These are phyloP conservation scores for Camelina sativa DNA, from an alignment of 345 rosid species.

Conservation along the genomic window DNA sequence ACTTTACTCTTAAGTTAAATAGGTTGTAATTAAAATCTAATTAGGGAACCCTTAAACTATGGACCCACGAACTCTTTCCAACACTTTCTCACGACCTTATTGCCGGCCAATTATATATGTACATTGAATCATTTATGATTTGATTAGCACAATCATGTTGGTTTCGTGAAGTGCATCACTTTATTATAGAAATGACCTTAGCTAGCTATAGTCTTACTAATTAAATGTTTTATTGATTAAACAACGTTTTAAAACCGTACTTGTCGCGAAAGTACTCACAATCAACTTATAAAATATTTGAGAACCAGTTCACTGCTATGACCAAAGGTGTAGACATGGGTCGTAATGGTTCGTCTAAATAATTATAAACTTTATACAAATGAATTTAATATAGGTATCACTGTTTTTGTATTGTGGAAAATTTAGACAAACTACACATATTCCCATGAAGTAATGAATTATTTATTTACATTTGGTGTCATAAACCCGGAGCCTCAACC, in stretches of 20 bases:
- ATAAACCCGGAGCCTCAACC: background rate
- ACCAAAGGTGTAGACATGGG: constrained; percentile 34
- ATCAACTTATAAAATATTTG: constrained; percentile 14
- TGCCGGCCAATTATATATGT: constrained; percentile 38
- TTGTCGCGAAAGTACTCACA: constrained; percentile 28
- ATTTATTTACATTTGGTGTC: background rate
- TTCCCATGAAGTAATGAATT: constrained; percentile 6
- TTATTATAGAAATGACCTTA: constrained; percentile 6
- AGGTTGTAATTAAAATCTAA: constrained; percentile 21
- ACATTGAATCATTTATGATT: constrained; percentile 23
- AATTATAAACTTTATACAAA: background rate
- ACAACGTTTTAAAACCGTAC: constrained; percentile 21
- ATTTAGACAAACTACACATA: constrained; percentile 34
- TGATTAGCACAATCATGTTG: constrained; percentile 13
- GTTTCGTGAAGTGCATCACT: constrained; percentile 16
- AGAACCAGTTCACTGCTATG: constrained; percentile 27
- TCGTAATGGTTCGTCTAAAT: constrained; percentile 31
- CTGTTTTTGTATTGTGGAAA: background rate
- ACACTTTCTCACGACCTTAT: constrained; percentile 43
- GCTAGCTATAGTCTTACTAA: background rate
- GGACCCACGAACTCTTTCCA: constrained; percentile 43
- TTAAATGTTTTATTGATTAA: background rate
- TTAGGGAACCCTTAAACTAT: constrained; percentile 40
- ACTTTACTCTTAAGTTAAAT: constrained; percentile 15
- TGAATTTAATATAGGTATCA: background rate